Conservation (phyloP, 768 basidiomycete species). For the Auriscalpium microsporum region DNA sequence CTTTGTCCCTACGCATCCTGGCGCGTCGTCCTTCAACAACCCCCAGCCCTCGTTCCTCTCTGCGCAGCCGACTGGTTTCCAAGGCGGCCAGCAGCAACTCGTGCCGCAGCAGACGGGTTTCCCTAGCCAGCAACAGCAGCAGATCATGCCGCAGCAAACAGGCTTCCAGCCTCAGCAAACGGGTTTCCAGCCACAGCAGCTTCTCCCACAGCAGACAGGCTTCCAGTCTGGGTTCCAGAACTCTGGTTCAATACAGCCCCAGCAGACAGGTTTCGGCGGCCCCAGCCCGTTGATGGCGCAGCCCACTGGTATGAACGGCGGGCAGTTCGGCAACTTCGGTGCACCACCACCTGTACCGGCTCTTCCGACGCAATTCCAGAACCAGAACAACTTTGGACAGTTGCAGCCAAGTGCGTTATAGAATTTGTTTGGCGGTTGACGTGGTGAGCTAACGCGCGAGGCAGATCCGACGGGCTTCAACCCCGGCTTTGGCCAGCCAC, state of each 20-base stretch:
- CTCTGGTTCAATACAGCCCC: not conserved
- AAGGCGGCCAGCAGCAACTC: not conserved
- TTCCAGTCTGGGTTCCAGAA: too few relatives aligned
- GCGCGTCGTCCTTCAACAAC: constrained; percentile 28
- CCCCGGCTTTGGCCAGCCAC: constrained; percentile 33
- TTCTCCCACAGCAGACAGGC: constrained; percentile 21
- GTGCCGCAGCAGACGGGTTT: constrained; percentile 15
- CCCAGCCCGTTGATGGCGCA: constrained; percentile 30
- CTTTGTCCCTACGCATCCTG: constrained; percentile 74
- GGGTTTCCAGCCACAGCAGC: constrained; percentile 24
- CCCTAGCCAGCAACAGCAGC: not conserved
- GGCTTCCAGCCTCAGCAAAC: constrained; percentile 30
- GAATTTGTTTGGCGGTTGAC: not conserved
- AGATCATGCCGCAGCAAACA: not conserved
- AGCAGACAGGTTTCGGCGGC: constrained; percentile 10
- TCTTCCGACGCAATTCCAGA: constrained; percentile 25
- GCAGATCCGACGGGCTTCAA: constrained; percentile 44
- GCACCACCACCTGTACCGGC: constrained; percentile 22
- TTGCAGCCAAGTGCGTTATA: constrained; percentile 32
- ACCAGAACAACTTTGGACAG: constrained; percentile 19
- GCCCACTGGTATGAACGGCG: constrained; percentile 36
- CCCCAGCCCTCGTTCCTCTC: constrained; percentile 8
- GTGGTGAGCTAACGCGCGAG: not conserved
- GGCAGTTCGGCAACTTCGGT: constrained; percentile 19
- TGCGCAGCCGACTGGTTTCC: not conserved